These are phyloP conservation scores for Xylaria arbuscula DNA, from an alignment of 2,329 filamentous ascomycete species.

Conservation along the genomic window DNA sequence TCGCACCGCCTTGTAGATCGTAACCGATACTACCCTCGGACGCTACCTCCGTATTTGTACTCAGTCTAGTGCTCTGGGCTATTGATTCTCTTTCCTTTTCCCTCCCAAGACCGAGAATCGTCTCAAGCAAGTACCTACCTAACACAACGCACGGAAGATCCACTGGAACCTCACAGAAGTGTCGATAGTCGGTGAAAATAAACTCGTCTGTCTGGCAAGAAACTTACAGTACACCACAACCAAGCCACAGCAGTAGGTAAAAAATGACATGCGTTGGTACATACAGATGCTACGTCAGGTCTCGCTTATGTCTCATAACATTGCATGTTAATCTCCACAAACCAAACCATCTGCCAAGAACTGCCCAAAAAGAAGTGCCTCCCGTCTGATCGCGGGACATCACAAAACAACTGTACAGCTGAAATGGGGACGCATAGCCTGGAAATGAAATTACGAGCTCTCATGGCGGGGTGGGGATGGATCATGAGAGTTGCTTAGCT, in stretches of 20 bases:
- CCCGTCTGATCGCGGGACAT: constrained; percentile 21
- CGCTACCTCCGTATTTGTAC: not conserved
- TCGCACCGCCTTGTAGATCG: not conserved
- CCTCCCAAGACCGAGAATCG: not conserved
- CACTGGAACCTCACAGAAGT: too few relatives aligned
- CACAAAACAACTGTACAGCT: constrained; percentile 21
- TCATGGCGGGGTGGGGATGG: constrained; percentile 4
- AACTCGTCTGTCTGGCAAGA: constrained; percentile 8
- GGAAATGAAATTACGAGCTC: constrained; percentile 35
- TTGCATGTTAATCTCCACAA: constrained; percentile 33
- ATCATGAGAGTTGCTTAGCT: not conserved
- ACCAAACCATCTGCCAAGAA: not conserved
- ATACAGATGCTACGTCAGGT: constrained; percentile 6
- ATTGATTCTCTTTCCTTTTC: not conserved
- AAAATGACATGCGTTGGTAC: constrained; percentile 10
- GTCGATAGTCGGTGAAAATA: not conserved
- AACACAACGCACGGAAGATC: not conserved
- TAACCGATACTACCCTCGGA: not conserved
- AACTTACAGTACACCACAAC: constrained; percentile 13
- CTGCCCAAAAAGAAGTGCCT: constrained; percentile 9
- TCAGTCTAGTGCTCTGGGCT: not conserved
- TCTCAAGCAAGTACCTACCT: not conserved
- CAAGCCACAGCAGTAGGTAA: constrained; percentile 8
- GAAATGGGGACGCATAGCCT: constrained; percentile 31
- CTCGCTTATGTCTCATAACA: not conserved